Percentiles rank a stretch among this genome's conserved stretches.
phyloP scores from a whole-genome alignment of 73 alveolate genomes.

The Paraurostyla sp. region DNA sequence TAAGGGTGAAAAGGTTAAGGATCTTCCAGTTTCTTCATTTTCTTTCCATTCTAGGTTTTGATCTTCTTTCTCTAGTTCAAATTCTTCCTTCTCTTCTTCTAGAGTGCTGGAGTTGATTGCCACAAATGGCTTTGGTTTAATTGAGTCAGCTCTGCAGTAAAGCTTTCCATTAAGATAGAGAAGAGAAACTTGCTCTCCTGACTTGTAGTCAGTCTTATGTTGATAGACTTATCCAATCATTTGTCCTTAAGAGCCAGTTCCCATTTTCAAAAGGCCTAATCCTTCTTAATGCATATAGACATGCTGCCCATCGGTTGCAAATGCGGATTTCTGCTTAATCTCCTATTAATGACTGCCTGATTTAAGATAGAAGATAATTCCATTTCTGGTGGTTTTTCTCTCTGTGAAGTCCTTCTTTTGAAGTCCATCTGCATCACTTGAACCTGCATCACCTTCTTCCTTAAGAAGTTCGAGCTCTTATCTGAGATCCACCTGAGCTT shows the following conservation, averaged over 20 bases:
- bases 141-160: constrained; percentile 51
- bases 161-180: constrained; percentile 51
- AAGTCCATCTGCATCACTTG: neutral
- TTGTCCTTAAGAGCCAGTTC: constrained; percentile 36
- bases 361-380: constrained; percentile 47
- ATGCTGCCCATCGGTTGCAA: constrained; percentile 52
- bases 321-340: constrained; percentile 26
- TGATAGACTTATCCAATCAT: constrained; percentile 64
- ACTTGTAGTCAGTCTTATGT: constrained; percentile 45
- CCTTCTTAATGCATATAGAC: constrained; percentile 57
- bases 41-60: constrained; percentile 63
- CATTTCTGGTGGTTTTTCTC: constrained; percentile 31
- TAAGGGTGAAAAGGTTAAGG: constrained; percentile 59
- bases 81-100: constrained; percentile 71
- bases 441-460: neutral
- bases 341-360: constrained; percentile 43
- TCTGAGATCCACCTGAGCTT: constrained; percentile 35
- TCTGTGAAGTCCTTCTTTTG: constrained; percentile 28
- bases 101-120: constrained; percentile 44
- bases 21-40: constrained; percentile 62
- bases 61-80: constrained; percentile 58
- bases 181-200: constrained; percentile 55
- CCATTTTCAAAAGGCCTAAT: constrained; percentile 54
- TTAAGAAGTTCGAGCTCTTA: constrained; percentile 35
- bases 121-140: constrained; percentile 66